Evolutionary conservation across 2,329 filamentous ascomycete species (phyloP).

Genomic region (Fusarium ambrosium): DNA sequence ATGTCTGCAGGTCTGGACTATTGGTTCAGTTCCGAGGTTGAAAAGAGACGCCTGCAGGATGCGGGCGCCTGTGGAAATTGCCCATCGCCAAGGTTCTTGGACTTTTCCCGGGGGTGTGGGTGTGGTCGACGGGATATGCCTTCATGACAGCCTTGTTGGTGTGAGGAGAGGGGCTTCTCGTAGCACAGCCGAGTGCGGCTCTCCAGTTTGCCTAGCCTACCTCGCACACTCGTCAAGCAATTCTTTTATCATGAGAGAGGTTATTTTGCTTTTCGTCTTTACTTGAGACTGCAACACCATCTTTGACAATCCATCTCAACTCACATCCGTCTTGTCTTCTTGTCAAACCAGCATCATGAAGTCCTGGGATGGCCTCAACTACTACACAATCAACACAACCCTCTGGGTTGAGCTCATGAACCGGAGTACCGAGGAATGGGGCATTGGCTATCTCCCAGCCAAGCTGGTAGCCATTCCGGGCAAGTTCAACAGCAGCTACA

Average conservation of each 20-base stretch:
- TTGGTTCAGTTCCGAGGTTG: not conserved
- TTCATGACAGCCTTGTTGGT: constrained; percentile 3
- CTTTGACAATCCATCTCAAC: not conserved
- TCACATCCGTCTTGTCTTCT: not conserved
- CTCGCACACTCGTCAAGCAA: not conserved
- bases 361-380: constrained; percentile 19
- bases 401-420: constrained; percentile 28
- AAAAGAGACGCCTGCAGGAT: not conserved
- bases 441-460: constrained; percentile 18
- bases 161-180: not conserved
- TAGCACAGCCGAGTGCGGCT: constrained; percentile 1
- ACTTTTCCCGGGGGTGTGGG: not conserved
- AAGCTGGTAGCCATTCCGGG: constrained; percentile 20
- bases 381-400: constrained; percentile 17
- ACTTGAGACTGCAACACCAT: not conserved
- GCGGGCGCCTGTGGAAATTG: constrained; percentile 5
- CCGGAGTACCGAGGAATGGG: constrained; percentile 26
- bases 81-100: not conserved
- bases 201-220: not conserved
- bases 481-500: constrained; percentile 12
- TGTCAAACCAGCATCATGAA: constrained; percentile 11
- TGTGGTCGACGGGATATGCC: constrained; percentile 2
- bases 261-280: not conserved
- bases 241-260: not conserved
- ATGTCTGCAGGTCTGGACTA: constrained; percentile 7